Evolutionary conservation across 257 asterid genomes (phyloP), one percentile per base, ranked within the genome.

Genomic region (Nyctanthes arbortristis): DNA sequence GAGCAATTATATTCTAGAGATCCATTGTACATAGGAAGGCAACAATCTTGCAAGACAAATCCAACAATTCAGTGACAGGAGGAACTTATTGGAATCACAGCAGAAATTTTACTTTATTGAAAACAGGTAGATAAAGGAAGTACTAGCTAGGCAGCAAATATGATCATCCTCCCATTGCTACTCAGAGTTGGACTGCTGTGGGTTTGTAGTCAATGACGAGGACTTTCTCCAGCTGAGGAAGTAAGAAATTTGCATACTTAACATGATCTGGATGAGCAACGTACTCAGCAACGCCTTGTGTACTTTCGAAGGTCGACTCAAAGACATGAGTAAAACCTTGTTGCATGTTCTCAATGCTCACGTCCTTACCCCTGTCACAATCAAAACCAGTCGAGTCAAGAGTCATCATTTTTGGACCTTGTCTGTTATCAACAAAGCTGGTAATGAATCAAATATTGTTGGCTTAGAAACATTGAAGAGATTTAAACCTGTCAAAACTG

Each of bases 301-400:
- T 81, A 76, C 89, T 88, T 69, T 87, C 97, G 13, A 93, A 93
- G 49, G 83, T 87, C 1, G 96, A 93, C 73, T 90, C 98, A 28
- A 93, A 92, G 25, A 93, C 73, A n/a, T 93, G 97, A 52, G 97
- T 93, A 74, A 85, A 93, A 18, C 98, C 98, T 76, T 90, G 96
- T 32, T 90, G 87, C 78, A 87, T 11, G 80, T 87, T 88, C 70
- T 88, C 96, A 29, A 66, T 61, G 84, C 96, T 88, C 71, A 84
- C 96, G 63, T 93, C 89, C 75, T 83, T 78, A 16, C 97, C 97
- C 97, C 98, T 92, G 80, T 72, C 70, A 69, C 30, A 20, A 2
- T 59, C 63, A 61, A 36, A 65, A 5, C 75, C 64, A 71, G 5
- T 45, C 47, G 27, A 70, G n/a, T n/a, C n/a, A n/a, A n/a, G 32